Evolutionary conservation across 805 yeast genomes (phyloP), one percentile per base, ranked within the genome.

Genomic region (Sugiyamaella valdiviana): DNA sequence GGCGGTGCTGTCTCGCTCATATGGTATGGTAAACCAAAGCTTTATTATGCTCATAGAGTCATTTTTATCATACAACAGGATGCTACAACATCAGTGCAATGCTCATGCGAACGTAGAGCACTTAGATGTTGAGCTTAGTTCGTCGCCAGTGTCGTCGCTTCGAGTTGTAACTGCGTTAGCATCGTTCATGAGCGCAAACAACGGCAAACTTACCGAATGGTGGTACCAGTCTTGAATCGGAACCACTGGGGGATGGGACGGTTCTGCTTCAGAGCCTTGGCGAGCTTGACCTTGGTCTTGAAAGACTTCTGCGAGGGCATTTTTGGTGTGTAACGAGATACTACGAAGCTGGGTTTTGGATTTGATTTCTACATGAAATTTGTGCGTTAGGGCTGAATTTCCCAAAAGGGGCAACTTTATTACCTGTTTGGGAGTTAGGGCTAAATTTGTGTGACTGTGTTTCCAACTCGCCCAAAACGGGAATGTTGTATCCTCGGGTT

Each of bases 141-240:
- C 98, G 87, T 86, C 96, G 91, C 99, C 99, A 91, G 93, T 93
- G 95, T 83, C 98, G 85, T 87, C 98, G 89, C 89, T 93, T 93
- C 73, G 96, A 95, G 80, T 91, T 91, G 86, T 88, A 88, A 83
- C 95, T 61, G 15, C 39, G 48, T 44, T 45, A 49, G 49, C 36
- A 19, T 15, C 29, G 16, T 42, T 29, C 21, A 1, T 23, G 3
- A 24, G 6, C 36, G 17, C 21, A 12, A 15, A 22, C 14, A 2
- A 6, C 19, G n/a, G 17, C 17, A 20, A 6, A 46, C 63, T 59
- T 63, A 68, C 61, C 67, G 88, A 81, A 93, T 85, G 69, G 82
- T 90, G 95, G 88, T 91, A 77, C 78, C 83, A 74, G 98, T 88
- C 85, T 89, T 91, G 77, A 90, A 82, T 80, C 98, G 88, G 85